Evolutionary conservation across 352 stramenopile genomes (phyloP).

Genomic region (Globisporangium barbulae): DNA sequence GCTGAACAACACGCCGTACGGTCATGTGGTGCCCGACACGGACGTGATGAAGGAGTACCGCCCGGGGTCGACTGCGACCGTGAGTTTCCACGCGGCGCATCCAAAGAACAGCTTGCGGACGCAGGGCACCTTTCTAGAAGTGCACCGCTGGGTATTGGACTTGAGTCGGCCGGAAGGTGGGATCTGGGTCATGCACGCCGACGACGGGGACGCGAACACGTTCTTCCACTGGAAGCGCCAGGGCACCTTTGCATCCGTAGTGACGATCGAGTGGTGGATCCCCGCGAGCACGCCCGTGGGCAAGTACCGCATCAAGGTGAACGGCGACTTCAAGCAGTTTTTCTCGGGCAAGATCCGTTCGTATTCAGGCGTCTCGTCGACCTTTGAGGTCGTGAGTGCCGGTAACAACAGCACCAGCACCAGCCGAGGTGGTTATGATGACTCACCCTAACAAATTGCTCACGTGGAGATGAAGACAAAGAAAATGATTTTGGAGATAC

Average conservation of each 20-base stretch:
- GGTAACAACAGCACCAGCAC: background rate
- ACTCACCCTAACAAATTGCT: background rate
- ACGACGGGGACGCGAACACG: slow-evolving; percentile 72
- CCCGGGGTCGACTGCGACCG: slow-evolving; percentile 45
- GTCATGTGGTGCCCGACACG: slow-evolving; percentile 39
- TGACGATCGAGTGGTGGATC: slow-evolving; percentile 74
- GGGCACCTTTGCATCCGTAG: slow-evolving; percentile 63
- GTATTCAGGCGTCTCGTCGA: slow-evolving; percentile 60
- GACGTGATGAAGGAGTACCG: slow-evolving; percentile 42
- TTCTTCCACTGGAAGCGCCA: slow-evolving; percentile 74
- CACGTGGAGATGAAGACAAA: background rate
- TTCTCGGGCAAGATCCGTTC: slow-evolving; percentile 38
- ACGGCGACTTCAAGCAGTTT: slow-evolving; percentile 74
- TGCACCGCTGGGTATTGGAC: slow-evolving; percentile 66
- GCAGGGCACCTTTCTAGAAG: slow-evolving; percentile 74
- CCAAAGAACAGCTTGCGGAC: slow-evolving; percentile 81
- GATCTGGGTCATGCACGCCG: slow-evolving; percentile 68
- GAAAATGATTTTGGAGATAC: background rate
- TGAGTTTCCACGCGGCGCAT: slow-evolving; percentile 70
- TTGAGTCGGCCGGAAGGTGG: slow-evolving; percentile 28
- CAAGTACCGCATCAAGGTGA: slow-evolving; percentile 76
- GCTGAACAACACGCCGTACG: slow-evolving; percentile 39
- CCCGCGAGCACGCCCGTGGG: slow-evolving; percentile 36
- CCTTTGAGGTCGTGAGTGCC: slow-evolving; percentile 36
- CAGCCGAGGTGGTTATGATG: background rate